phyloP scores from a whole-genome alignment of 768 basidiomycete genomes.

The Hypholoma sublateritium region DNA sequence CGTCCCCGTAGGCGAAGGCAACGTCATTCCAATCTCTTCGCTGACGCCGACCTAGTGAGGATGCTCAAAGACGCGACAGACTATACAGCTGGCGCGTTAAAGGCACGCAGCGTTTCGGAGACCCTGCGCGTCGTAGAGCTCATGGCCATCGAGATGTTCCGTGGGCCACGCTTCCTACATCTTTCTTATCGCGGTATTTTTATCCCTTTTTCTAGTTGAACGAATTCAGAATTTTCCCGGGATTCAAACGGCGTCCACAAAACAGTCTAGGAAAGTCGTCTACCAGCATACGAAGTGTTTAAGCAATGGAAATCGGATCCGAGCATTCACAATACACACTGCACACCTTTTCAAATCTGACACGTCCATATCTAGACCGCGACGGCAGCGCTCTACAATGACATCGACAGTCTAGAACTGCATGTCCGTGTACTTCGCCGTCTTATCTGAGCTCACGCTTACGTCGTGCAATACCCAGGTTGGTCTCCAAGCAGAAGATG shows the following conservation, averaged over 20 bases:
- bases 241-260: constrained; percentile 71
- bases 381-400: constrained; percentile 63
- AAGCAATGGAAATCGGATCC: constrained; percentile 71
- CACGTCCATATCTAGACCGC: constrained; percentile 40
- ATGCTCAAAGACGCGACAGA: constrained; percentile 65
- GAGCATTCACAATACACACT: constrained; percentile 39
- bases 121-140: constrained; percentile 68
- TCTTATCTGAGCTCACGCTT: not conserved
- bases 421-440: constrained; percentile 44
- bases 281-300: constrained; percentile 58
- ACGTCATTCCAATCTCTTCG: constrained; percentile 70
- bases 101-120: constrained; percentile 68
- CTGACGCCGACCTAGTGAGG: constrained; percentile 59
- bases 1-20: constrained; percentile 68
- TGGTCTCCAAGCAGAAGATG: constrained; percentile 71
- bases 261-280: too few species aligned
- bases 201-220: constrained; percentile 44
- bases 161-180: constrained; percentile 34
- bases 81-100: constrained; percentile 58
- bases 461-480: constrained; percentile 34
- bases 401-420: constrained; percentile 80
- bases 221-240: constrained; percentile 72
- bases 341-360: not conserved
- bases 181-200: constrained; percentile 4
- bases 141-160: constrained; percentile 69